phyloP scores from a whole-genome alignment of 2,329 filamentous ascomycete species.

The Hypoxylon sp. region DNA sequence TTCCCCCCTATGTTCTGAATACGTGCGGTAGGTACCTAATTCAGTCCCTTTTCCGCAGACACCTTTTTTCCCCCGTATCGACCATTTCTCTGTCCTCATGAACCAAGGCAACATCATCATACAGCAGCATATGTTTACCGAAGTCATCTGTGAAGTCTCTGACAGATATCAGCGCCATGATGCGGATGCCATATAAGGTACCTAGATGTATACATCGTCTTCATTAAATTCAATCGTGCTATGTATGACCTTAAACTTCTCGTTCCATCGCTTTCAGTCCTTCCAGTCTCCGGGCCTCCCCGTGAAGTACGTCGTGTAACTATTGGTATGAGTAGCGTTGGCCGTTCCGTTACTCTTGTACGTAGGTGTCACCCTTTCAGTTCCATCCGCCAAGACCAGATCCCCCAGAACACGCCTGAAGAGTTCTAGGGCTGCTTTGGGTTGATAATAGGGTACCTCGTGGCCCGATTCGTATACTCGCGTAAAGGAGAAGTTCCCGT shows the following conservation, averaged over 20 bases:
- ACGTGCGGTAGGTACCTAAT: too few relatives aligned
- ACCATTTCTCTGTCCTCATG: too few relatives aligned
- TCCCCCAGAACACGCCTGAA: constrained; percentile 73
- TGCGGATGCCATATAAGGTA: neutral
- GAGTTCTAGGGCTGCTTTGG: constrained; percentile 70
- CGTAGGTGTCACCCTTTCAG: constrained; percentile 62
- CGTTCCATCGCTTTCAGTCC: constrained; percentile 11
- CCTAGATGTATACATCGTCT: neutral
- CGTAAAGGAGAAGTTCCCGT: constrained; percentile 79
- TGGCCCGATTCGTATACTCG: constrained; percentile 77
- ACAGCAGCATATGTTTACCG: neutral
- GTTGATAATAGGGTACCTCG: constrained; percentile 73
- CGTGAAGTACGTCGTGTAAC: constrained; percentile 70
- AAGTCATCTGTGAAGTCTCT: neutral
- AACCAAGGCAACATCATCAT: neutral
- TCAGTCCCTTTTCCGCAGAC: too few relatives aligned
- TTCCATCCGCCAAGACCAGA: constrained; percentile 69
- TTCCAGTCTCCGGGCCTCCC: constrained; percentile 48
- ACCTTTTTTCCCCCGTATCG: too few relatives aligned
- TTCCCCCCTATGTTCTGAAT: too few relatives aligned
- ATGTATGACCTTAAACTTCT: constrained; percentile 3
- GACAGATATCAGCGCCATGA: neutral
- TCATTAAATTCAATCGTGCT: constrained; percentile 5
- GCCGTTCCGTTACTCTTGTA: constrained; percentile 71
- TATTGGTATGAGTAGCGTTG: constrained; percentile 70